Evolutionary conservation across 2,329 filamentous ascomycete genomes (phyloP).

Genomic region (Talaromyces sp.): DNA sequence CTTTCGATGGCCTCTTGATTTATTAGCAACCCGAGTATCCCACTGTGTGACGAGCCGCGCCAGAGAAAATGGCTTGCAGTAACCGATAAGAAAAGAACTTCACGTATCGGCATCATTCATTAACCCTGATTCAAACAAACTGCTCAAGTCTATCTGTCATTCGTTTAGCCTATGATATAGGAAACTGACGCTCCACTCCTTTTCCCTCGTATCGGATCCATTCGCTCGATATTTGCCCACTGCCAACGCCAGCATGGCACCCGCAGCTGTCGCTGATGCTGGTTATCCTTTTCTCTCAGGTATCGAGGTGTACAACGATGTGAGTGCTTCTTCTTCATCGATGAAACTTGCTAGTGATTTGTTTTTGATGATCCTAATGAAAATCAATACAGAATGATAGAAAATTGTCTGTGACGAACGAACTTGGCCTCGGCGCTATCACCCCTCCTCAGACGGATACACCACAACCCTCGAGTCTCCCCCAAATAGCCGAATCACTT

Average conservation of each 20-base stretch:
- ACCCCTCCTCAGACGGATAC: neutral
- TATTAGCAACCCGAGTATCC: neutral
- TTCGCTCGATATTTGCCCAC: neutral
- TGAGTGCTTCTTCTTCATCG: neutral
- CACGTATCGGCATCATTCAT: neutral
- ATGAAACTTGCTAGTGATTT: neutral
- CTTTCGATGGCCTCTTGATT: neutral
- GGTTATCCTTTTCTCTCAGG: slow-evolving; percentile 5
- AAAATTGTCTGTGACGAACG: neutral
- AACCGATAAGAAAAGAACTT: neutral
- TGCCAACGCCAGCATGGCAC: neutral
- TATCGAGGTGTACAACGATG: slow-evolving; percentile 9
- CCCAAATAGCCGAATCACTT: neutral
- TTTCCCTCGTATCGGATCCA: neutral
- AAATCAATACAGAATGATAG: neutral
- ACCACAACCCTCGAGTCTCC: neutral
- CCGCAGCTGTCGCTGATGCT: slow-evolving; percentile 6
- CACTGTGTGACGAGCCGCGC: neutral
- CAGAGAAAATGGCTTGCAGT: neutral
- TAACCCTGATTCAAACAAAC: neutral
- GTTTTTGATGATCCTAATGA: neutral
- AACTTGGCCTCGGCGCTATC: neutral
- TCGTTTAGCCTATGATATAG: neutral
- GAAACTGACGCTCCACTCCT: neutral
- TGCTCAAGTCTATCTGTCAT: neutral